phyloP scores from a whole-genome alignment of 225 moss, liverwort and hornwort genomes.

The Thuidium tamariscinum region DNA sequence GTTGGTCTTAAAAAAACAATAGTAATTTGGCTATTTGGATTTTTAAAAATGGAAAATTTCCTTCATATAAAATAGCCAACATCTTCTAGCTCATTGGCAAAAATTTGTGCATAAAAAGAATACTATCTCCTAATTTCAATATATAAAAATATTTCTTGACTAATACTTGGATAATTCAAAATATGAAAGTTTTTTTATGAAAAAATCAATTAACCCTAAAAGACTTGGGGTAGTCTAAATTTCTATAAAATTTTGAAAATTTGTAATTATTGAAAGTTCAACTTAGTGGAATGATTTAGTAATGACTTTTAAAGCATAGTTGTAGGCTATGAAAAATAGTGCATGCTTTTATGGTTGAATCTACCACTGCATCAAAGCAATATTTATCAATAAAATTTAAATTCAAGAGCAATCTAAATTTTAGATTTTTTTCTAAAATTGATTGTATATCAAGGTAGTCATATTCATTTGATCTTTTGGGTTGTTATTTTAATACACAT shows the following conservation, averaged over 20 bases:
- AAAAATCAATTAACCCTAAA: background rate
- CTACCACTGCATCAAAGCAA: accelerated
- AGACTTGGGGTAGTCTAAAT: background rate
- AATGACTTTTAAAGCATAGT: background rate
- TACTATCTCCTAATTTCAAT: background rate
- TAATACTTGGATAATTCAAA: background rate
- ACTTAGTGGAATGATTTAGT: background rate
- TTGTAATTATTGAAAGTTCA: background rate
- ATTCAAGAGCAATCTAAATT: background rate
- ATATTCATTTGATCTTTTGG: background rate
- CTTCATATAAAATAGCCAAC: too few relatives aligned
- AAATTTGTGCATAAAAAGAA: background rate
- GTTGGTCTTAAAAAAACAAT: background rate
- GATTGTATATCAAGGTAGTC: background rate
- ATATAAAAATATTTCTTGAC: background rate
- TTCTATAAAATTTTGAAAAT: background rate
- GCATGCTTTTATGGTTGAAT: background rate
- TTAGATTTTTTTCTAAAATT: background rate
- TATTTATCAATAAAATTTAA: background rate
- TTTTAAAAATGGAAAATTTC: too few relatives aligned
- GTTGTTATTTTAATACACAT: background rate
- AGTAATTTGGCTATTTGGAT: background rate
- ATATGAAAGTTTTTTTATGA: background rate
- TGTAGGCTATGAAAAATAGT: background rate
- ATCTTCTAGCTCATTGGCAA: too few relatives aligned